Conservation (phyloP, 345 rosid genomes). For the Chamaenerion angustifolium region DNA sequence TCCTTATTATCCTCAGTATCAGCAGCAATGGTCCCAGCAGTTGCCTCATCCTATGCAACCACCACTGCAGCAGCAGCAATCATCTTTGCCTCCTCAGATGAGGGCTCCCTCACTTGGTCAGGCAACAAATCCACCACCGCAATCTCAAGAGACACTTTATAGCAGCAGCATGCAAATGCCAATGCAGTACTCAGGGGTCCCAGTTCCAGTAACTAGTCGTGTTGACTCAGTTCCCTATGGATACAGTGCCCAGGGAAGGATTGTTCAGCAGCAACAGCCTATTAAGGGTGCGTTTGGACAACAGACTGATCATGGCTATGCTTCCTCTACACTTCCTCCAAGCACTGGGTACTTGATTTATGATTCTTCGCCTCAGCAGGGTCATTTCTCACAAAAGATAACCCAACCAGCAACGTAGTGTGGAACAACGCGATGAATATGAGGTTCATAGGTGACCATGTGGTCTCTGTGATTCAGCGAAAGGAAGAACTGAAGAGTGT, state of each 20-base stretch:
- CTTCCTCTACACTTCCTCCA: slow-evolving; percentile 46
- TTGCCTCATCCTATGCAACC: slow-evolving; percentile 29
- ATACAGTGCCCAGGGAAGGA: slow-evolving; percentile 41
- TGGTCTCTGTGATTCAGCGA: slow-evolving; percentile 61
- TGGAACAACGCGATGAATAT: slow-evolving; percentile 44
- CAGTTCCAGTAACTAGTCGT: slow-evolving; percentile 47
- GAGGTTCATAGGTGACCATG: slow-evolving; percentile 88
- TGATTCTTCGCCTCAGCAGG: slow-evolving; percentile 52
- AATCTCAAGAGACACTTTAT: slow-evolving; percentile 28
- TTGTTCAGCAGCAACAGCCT: slow-evolving; percentile 57
- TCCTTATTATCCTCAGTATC: slow-evolving; percentile 54
- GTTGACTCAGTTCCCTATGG: slow-evolving; percentile 49
- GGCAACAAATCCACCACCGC: slow-evolving; percentile 27
- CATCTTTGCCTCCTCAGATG: slow-evolving; percentile 47
- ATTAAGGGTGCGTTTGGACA: slow-evolving; percentile 45
- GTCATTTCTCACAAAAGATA: slow-evolving; percentile 45
- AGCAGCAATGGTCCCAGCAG: slow-evolving; percentile 68
- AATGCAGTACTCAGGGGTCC: slow-evolving; percentile 53
- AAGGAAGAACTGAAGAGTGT: slow-evolving; percentile 37
- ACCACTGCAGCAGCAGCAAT: slow-evolving; percentile 27
- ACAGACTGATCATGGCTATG: slow-evolving; percentile 51
- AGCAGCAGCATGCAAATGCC: slow-evolving; percentile 57
- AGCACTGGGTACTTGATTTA: slow-evolving; percentile 61
- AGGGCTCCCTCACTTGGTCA: slow-evolving; percentile 52
- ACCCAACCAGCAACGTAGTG: slow-evolving; percentile 26